These are phyloP conservation scores for Whalleya microplaca DNA, from an alignment of 2,329 filamentous ascomycete genomes.

Conservation along the genomic window DNA sequence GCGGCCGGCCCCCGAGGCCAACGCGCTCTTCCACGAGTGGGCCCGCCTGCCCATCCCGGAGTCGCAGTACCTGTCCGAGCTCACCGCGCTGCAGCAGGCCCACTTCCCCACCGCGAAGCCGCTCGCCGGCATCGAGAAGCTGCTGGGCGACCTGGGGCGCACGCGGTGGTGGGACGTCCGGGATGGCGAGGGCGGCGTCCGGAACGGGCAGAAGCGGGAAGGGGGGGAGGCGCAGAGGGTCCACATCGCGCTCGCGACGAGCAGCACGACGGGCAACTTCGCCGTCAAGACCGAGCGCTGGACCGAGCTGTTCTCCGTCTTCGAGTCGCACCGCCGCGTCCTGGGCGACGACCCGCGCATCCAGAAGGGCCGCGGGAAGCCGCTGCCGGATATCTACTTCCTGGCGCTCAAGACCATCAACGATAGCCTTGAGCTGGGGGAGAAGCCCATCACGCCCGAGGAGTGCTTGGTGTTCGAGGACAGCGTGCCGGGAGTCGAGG, in stretches of 20 bases:
- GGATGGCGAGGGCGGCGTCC: slow-evolving; percentile 31
- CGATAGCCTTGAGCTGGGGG: slow-evolving; percentile 64
- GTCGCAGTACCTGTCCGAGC: slow-evolving; percentile 66
- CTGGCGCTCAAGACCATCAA: slow-evolving; percentile 87
- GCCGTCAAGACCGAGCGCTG: slow-evolving; percentile 73
- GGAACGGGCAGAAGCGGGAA: slow-evolving; percentile 29
- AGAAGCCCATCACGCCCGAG: slow-evolving; percentile 70
- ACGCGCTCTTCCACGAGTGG: slow-evolving; percentile 71
- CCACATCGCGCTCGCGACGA: slow-evolving; percentile 86
- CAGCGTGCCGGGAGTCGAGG: slow-evolving; percentile 89
- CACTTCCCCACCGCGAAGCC: slow-evolving; percentile 77
- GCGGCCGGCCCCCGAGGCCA: slow-evolving; percentile 57
- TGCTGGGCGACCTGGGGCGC: slow-evolving; percentile 65
- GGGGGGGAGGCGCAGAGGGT: slow-evolving; percentile 50
- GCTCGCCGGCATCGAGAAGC: slow-evolving; percentile 73
- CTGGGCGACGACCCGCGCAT: slow-evolving; percentile 86
- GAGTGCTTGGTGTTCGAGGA: slow-evolving; percentile 98
- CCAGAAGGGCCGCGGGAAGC: slow-evolving; percentile 81
- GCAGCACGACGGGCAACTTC: slow-evolving; percentile 73
- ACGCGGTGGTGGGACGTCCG: slow-evolving; percentile 56
- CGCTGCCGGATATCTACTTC: slow-evolving; percentile 91
- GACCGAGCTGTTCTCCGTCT: slow-evolving; percentile 63
- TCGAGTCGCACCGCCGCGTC: slow-evolving; percentile 72
- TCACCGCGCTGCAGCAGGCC: slow-evolving; percentile 66
- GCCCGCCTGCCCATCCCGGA: slow-evolving; percentile 78